These are phyloP conservation scores for Aspergillus neoniger DNA, from an alignment of 2,329 filamentous ascomycete species.

Conservation along the genomic window DNA sequence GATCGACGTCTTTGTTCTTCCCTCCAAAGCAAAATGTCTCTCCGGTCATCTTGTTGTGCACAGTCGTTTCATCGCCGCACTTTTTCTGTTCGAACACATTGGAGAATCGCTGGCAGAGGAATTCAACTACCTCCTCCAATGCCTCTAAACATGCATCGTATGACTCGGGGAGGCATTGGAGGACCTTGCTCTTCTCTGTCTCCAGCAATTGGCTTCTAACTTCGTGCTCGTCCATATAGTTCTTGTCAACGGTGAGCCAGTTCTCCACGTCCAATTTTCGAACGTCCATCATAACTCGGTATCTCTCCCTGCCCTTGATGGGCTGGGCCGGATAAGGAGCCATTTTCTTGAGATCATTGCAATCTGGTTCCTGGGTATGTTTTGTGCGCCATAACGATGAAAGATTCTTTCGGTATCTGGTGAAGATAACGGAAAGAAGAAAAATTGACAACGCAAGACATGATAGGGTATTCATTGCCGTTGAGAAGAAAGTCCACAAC, in stretches of 20 bases:
- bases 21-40: constrained; percentile 47
- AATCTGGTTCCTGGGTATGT: constrained; percentile 14
- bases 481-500: constrained; percentile 8
- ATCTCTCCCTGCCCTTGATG: constrained; percentile 42
- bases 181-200: constrained; percentile 42
- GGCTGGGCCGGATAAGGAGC: constrained; percentile 41
- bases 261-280: constrained; percentile 48
- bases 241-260: constrained; percentile 53
- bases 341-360: constrained; percentile 36
- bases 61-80: constrained; percentile 28
- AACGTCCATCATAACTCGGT: constrained; percentile 52
- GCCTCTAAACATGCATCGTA: constrained; percentile 51
- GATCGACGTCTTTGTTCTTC: constrained; percentile 38
- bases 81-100: constrained; percentile 43
- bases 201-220: constrained; percentile 46
- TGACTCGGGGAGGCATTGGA: constrained; percentile 49
- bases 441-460: constrained; percentile 32
- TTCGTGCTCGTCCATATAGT: constrained; percentile 48
- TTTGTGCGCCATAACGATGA: constrained; percentile 14
- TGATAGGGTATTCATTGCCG: constrained; percentile 38
- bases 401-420: constrained; percentile 28
- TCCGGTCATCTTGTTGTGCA: constrained; percentile 48
- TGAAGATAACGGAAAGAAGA: constrained; percentile 31
- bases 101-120: constrained; percentile 49
- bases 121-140: constrained; percentile 48